Conservation (phyloP, 768 basidiomycete genomes). For the Chalciporus chontae region DNA sequence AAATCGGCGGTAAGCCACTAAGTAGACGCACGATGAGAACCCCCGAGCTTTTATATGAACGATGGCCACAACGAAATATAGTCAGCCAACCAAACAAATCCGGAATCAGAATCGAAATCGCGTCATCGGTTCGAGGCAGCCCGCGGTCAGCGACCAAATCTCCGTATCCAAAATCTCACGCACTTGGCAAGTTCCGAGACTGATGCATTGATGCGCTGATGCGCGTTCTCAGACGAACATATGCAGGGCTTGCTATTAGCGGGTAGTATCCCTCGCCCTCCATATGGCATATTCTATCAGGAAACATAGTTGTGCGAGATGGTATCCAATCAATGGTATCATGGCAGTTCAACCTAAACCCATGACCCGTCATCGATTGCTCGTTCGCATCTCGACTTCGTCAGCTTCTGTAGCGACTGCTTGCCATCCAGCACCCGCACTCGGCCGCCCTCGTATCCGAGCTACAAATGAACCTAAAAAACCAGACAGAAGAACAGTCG, state of each 20-base stretch:
- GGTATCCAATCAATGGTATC: slow-evolving; percentile 1
- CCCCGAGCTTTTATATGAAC: background rate
- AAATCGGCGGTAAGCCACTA: too few relatives aligned
- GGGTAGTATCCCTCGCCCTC: too few relatives aligned
- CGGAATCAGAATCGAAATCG: slow-evolving; percentile 2
- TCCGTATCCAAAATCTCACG: slow-evolving; percentile 14
- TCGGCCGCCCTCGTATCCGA: slow-evolving; percentile 49
- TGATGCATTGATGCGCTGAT: too few relatives aligned
- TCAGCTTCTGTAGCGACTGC: slow-evolving; percentile 68
- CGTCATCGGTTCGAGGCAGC: slow-evolving; percentile 6
- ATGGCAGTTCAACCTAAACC: background rate
- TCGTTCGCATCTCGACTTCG: slow-evolving; percentile 55
- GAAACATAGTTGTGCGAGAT: background rate
- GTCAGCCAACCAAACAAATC: background rate
- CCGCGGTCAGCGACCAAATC: too few relatives aligned
- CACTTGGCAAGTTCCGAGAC: background rate
- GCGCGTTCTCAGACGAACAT: too few relatives aligned
- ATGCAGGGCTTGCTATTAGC: too few relatives aligned
- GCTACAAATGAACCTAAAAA: slow-evolving; percentile 41
- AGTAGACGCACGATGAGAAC: background rate
- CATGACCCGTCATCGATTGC: slow-evolving; percentile 1
- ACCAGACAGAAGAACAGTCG: slow-evolving; percentile 28
- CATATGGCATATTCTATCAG: background rate
- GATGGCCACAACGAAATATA: too few relatives aligned
- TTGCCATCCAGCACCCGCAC: slow-evolving; percentile 66